phyloP scores from a whole-genome alignment of 352 stramenopile species.

The Phytophthora foliorum region DNA sequence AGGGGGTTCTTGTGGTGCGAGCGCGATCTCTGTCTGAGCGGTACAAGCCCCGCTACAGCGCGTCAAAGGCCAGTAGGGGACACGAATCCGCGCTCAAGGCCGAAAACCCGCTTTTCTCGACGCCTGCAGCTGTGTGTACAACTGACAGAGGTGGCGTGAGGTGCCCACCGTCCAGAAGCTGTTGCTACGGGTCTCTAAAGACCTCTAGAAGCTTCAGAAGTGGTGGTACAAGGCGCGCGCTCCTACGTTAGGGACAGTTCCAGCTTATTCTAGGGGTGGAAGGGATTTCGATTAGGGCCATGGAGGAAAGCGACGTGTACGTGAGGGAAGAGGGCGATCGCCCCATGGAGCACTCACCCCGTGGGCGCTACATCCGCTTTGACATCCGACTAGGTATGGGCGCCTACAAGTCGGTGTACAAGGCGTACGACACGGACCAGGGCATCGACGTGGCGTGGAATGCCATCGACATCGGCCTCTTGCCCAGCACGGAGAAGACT shows the following conservation, averaged over 20 bases:
- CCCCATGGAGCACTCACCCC: slow-evolving; percentile 80
- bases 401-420: slow-evolving; percentile 94
- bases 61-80: slow-evolving; percentile 1
- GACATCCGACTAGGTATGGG: slow-evolving; percentile 85
- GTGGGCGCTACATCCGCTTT: slow-evolving; percentile 89
- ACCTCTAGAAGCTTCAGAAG: slow-evolving; percentile 16
- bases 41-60: slow-evolving; percentile 28
- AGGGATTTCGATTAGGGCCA: slow-evolving; percentile 18
- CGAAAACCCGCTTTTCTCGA: not conserved
- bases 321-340: slow-evolving; percentile 79
- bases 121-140: not conserved
- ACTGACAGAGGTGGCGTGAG: not conserved
- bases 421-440: slow-evolving; percentile 98
- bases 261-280: slow-evolving; percentile 4
- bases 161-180: not conserved
- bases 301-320: slow-evolving; percentile 80
- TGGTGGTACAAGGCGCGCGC: not conserved
- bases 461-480: slow-evolving; percentile 96
- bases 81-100: not conserved
- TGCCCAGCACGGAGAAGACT: slow-evolving; percentile 95
- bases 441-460: slow-evolving; percentile 99
- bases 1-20: slow-evolving; percentile 22
- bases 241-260: slow-evolving; percentile 9
- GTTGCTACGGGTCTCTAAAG: not conserved
- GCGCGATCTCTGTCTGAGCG: slow-evolving; percentile 19